These are phyloP conservation scores for Pilatotrama ljubarskyi DNA, from an alignment of 768 basidiomycete genomes.

Conservation along the genomic window DNA sequence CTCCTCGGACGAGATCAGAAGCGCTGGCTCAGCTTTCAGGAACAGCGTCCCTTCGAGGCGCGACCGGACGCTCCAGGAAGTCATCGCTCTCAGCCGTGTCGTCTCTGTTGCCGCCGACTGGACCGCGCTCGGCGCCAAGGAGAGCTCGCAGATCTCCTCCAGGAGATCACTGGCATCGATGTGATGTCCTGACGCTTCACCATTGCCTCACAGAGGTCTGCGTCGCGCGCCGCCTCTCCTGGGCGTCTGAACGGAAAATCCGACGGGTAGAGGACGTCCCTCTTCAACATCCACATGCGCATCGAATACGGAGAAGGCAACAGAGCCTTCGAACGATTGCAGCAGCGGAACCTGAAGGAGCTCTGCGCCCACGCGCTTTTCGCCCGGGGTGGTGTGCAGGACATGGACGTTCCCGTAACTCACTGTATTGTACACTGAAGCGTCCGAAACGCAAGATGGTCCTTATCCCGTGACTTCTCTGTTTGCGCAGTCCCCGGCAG, in stretches of 20 bases:
- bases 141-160: background rate
- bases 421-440: too few relatives aligned
- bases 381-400: background rate
- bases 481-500: background rate
- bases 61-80: conserved; percentile 9
- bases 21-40: background rate
- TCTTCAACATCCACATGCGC: conserved; percentile 7
- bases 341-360: background rate
- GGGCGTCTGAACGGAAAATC: background rate
- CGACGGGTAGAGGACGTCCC: conserved; percentile 2
- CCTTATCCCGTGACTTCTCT: background rate
- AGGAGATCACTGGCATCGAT: conserved; percentile 1
- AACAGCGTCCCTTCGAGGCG: background rate
- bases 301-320: conserved; percentile 5
- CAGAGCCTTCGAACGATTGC: conserved; percentile 1
- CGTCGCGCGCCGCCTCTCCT: conserved; percentile 2
- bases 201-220: background rate
- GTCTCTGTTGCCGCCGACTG: conserved; percentile 1
- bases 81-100: conserved; percentile 1
- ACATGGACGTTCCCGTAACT: background rate
- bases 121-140: background rate
- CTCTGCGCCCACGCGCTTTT: background rate
- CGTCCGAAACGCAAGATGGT: background rate
- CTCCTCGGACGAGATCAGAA: background rate
- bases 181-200: background rate